phyloP scores from a whole-genome alignment of 1,284 basidiomycete species.

The Nidula niveotomentosa region DNA sequence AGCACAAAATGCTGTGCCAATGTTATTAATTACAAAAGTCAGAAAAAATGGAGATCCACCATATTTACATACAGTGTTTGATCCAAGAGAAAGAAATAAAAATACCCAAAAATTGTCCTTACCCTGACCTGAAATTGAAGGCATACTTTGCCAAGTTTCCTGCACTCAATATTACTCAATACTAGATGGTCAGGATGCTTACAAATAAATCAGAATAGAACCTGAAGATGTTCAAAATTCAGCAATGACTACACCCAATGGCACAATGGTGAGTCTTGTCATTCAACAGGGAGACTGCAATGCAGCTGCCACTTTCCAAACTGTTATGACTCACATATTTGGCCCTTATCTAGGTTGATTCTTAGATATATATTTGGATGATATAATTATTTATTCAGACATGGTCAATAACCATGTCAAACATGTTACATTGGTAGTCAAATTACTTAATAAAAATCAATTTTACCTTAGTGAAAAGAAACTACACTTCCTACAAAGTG shows the following conservation, averaged over 20 bases:
- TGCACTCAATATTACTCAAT: slow-evolving; percentile 4
- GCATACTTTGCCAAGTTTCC: slow-evolving; percentile 17
- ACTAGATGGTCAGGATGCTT: slow-evolving; percentile 29
- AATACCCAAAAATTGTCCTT: slow-evolving; percentile 14
- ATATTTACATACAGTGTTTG: slow-evolving; percentile 9
- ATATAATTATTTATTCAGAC: slow-evolving; percentile 30
- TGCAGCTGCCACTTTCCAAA: slow-evolving; percentile 1
- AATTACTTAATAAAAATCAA: slow-evolving; percentile 19
- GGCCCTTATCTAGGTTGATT: slow-evolving; percentile 11
- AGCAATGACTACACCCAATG: slow-evolving; percentile 23
- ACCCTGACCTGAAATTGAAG: slow-evolving; percentile 20
- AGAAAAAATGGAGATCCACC: background rate
- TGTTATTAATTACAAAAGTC: slow-evolving; percentile 22
- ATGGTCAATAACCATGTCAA: slow-evolving; percentile 24
- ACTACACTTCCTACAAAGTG: slow-evolving; percentile 19
- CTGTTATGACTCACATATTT: slow-evolving; percentile 1
- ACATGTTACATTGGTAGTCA: slow-evolving; percentile 21
- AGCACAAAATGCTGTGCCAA: slow-evolving; percentile 19
- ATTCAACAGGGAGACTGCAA: slow-evolving; percentile 26
- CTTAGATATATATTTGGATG: slow-evolving; percentile 19
- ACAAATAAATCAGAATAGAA: slow-evolving; percentile 28
- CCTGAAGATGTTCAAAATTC: slow-evolving; percentile 23
- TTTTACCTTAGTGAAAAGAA: slow-evolving; percentile 25
- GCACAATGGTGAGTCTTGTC: slow-evolving; percentile 28
- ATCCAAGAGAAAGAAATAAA: slow-evolving; percentile 7